phyloP scores from a whole-genome alignment of 805 yeast genomes.

The Komagataella pseudopastoris region DNA sequence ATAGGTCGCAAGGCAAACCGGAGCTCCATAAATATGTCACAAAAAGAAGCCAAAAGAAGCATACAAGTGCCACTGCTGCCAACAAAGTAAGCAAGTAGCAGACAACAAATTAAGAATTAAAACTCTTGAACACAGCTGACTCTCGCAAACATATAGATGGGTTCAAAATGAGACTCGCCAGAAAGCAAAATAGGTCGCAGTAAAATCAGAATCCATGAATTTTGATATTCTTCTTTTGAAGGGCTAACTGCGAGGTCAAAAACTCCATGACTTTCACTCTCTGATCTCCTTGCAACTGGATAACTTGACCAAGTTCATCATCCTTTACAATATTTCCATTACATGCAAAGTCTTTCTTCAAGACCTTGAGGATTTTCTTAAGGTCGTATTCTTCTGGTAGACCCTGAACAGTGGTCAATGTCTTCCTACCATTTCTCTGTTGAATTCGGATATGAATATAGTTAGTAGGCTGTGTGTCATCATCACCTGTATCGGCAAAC shows the following conservation, averaged over 20 bases:
- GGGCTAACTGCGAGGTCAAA: constrained; percentile 70
- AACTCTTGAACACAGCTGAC: not conserved
- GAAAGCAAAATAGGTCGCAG: not conserved
- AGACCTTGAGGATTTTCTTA: constrained; percentile 83
- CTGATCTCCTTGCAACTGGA: constrained; percentile 98
- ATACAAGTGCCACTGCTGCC: not conserved
- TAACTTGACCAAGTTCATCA: constrained; percentile 90
- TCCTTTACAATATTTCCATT: constrained; percentile 97
- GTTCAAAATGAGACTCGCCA: not conserved
- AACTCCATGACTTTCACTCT: constrained; percentile 93
- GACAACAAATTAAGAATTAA: too few relatives aligned
- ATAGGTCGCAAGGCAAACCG: not conserved
- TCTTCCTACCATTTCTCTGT: constrained; percentile 99
- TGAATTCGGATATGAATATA: constrained; percentile 97
- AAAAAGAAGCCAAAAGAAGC: not conserved
- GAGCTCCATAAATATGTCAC: not conserved
- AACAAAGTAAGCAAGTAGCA: not conserved
- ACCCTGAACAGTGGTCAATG: constrained; percentile 97
- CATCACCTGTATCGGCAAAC: constrained; percentile 99
- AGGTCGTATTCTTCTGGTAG: constrained; percentile 89
- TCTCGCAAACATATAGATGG: not conserved
- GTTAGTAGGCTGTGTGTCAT: constrained; percentile 90
- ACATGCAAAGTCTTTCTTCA: constrained; percentile 97
- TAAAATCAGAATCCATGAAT: constrained; percentile 81
- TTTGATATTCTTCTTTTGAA: constrained; percentile 94